A percentile compares a stretch with the other conserved stretches of the same genome.
Conservation (phyloP, 2,329 filamentous ascomycete genomes). For the Diplodia mutila region DNA sequence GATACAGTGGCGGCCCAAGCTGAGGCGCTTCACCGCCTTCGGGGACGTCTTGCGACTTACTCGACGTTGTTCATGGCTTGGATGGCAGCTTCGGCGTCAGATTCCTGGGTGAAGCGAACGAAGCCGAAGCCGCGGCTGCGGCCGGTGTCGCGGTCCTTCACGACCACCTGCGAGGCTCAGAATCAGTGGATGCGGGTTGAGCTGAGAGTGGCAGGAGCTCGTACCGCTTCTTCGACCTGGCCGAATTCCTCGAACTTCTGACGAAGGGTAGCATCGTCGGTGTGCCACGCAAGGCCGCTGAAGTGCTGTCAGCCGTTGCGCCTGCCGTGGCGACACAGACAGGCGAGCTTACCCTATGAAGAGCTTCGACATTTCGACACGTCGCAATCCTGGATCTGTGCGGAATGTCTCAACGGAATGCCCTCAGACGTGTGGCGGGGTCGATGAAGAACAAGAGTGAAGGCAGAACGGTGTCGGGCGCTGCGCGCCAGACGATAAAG, state of each 20-base stretch:
- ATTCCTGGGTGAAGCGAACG: slow-evolving; percentile 80
- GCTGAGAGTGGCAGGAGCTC: slow-evolving; percentile 47
- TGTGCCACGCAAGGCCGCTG: slow-evolving; percentile 98
- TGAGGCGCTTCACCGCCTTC: slow-evolving; percentile 23
- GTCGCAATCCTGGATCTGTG: slow-evolving; percentile 18
- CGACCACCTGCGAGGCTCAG: slow-evolving; percentile 72
- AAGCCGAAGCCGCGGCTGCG: slow-evolving; percentile 98
- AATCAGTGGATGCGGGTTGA: neutral
- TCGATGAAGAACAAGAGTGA: neutral
- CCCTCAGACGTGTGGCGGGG: neutral
- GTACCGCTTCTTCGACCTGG: slow-evolving; percentile 89
- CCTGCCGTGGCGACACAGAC: slow-evolving; percentile 27
- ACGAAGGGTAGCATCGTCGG: slow-evolving; percentile 83
- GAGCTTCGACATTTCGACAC: slow-evolving; percentile 78
- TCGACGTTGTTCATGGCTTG: slow-evolving; percentile 83
- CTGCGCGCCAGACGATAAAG: slow-evolving; percentile 6
- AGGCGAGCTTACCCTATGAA: slow-evolving; percentile 78
- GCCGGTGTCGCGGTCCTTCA: slow-evolving; percentile 95
- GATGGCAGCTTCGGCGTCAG: slow-evolving; percentile 78
- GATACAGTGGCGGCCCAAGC: slow-evolving; percentile 17
- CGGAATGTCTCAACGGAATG: slow-evolving; percentile 21
- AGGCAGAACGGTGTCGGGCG: neutral
- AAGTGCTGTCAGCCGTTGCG: slow-evolving; percentile 16
- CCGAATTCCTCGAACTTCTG: slow-evolving; percentile 94
- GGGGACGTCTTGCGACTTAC: slow-evolving; percentile 58